These are phyloP conservation scores for Metschnikowia santaceciliae DNA, from an alignment of 805 yeast genomes.

Conservation along the genomic window DNA sequence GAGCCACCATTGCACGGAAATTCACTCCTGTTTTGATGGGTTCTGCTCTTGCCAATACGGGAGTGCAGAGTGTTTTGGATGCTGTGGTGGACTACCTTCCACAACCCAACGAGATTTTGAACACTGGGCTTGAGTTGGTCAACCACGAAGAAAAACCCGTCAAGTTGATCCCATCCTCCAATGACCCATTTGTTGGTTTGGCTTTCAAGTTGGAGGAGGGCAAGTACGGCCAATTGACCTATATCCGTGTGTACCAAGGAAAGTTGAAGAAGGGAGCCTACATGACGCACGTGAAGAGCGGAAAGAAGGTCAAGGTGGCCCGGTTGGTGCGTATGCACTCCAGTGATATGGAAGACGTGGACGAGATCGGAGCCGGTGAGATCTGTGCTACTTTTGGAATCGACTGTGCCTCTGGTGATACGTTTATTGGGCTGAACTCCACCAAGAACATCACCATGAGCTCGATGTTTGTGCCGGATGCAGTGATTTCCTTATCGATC, in stretches of 20 bases:
- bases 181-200: conserved; percentile 85
- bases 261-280: conserved; percentile 83
- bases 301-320: conserved; percentile 88
- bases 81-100: conserved; percentile 96
- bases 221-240: conserved; percentile 94
- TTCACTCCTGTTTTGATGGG: conserved; percentile 99
- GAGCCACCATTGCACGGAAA: conserved; percentile 90
- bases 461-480: conserved; percentile 98
- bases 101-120: conserved; percentile 88
- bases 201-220: conserved; percentile 99
- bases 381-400: conserved; percentile 99
- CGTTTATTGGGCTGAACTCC: conserved; percentile 76
- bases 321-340: conserved; percentile 98
- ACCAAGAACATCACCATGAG: conserved; percentile 81
- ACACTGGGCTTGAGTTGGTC: conserved; percentile 78
- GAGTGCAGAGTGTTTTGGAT: conserved; percentile 92
- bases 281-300: conserved; percentile 85
- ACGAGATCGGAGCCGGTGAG: conserved; percentile 95
- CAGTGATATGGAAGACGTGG: conserved; percentile 97
- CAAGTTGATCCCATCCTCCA: conserved; percentile 65
- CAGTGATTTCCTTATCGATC: conserved; percentile 91
- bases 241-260: conserved; percentile 96
- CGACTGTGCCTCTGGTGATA: conserved; percentile 98
- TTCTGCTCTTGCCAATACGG: conserved; percentile 94
- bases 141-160: conserved; percentile 58